A percentile compares a stretch with the other conserved stretches of the same genome.
Conservation (phyloP, 75 land plant genomes). For the Selaginella moellendorffii region DNA sequence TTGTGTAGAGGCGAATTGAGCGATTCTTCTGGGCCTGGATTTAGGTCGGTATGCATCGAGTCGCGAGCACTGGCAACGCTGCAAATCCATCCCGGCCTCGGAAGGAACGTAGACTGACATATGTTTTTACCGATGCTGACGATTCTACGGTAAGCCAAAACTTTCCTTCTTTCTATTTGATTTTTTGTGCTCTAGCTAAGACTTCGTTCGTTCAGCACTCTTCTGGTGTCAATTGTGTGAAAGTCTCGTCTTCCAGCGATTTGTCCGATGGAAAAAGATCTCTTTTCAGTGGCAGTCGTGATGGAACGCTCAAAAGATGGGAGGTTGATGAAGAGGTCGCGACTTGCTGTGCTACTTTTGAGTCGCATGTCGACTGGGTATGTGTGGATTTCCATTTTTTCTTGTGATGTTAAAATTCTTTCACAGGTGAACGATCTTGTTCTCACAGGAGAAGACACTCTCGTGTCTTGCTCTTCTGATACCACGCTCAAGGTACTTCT, state of each 20-base stretch:
- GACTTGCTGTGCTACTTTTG: constrained; percentile 70
- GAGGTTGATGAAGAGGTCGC: constrained; percentile 41
- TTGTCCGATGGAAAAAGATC: constrained; percentile 24
- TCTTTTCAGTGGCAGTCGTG: constrained; percentile 85
- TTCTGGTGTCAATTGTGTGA: constrained; percentile 77
- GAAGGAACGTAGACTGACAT: constrained; percentile 81
- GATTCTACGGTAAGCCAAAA: constrained; percentile 49
- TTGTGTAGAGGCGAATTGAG: no score
- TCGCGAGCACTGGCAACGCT: constrained; percentile 82
- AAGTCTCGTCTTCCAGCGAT: constrained; percentile 19
- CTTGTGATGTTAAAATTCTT: background rate
- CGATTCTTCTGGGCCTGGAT: no score
- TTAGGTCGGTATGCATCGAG: constrained; percentile 88
- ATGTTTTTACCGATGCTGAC: constrained; percentile 74
- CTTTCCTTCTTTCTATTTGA: background rate
- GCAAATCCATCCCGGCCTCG: constrained; percentile 67
- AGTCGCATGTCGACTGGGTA: constrained; percentile 99
- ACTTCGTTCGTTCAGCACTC: constrained; percentile 52
- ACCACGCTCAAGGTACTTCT: constrained; percentile 71
- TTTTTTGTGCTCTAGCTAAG: background rate
- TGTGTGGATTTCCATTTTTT: background rate
- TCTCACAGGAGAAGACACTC: constrained; percentile 51
- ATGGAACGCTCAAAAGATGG: constrained; percentile 98
- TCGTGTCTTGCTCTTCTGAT: constrained; percentile 93
- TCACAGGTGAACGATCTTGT: constrained; percentile 84